Percentiles rank a stretch among this genome's conserved stretches.
Evolutionary conservation across 2,329 filamentous ascomycete species (phyloP).

Genomic region (Aureobasidium sp.): DNA sequence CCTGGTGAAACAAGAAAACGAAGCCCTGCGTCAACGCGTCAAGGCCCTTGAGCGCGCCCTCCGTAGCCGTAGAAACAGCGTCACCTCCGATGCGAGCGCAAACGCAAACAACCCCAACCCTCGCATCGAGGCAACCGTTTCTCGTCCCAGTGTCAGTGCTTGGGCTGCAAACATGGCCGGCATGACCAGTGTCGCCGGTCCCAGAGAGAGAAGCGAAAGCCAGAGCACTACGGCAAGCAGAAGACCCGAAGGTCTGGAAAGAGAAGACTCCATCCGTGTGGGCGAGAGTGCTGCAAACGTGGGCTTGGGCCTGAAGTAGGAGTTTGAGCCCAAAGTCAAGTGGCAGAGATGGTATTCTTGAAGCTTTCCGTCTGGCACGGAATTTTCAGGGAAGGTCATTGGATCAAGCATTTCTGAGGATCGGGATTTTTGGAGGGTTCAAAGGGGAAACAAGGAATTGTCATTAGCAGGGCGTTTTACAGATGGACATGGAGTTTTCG

Average conservation of each 20-base stretch:
- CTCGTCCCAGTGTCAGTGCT: constrained; percentile 16
- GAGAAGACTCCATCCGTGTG: constrained; percentile 29
- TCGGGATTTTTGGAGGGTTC: not conserved
- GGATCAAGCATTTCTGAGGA: not conserved
- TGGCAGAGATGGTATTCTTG: not conserved
- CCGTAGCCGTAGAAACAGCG: constrained; percentile 25
- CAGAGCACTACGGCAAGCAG: constrained; percentile 29
- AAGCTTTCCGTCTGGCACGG: not conserved
- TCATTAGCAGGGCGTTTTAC: not conserved
- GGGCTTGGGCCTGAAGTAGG: constrained; percentile 12
- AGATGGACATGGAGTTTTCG: not conserved
- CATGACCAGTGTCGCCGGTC: constrained; percentile 26
- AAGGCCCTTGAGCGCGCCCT: constrained; percentile 40
- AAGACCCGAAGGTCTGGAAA: constrained; percentile 14
- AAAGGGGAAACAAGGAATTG: not conserved
- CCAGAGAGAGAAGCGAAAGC: constrained; percentile 31
- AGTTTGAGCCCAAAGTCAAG: not conserved
- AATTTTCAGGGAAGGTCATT: not conserved
- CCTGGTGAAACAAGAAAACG: constrained; percentile 45
- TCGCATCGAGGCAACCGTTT: not conserved
- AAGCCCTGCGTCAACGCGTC: constrained; percentile 41
- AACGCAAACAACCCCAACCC: not conserved
- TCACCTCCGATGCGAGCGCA: not conserved
- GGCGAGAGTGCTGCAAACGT: constrained; percentile 31
- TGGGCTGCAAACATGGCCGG: constrained; percentile 23